phyloP scores from a whole-genome alignment of 2,329 filamentous ascomycete species.

The Colletotrichum falcatum region DNA sequence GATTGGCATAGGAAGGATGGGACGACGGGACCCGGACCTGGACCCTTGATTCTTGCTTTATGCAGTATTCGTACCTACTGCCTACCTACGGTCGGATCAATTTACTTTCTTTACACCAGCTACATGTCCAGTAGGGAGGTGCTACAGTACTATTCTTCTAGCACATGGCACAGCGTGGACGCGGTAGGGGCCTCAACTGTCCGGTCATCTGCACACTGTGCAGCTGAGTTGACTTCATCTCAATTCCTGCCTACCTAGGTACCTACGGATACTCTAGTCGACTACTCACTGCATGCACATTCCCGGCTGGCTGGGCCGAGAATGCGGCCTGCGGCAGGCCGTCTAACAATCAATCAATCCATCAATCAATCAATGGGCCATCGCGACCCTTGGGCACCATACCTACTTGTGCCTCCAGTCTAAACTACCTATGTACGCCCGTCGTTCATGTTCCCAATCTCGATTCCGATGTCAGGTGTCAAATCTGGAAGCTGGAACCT shows the following conservation, averaged over 20 bases:
- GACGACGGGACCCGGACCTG: conserved; percentile 29
- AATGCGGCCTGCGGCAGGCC: neutral
- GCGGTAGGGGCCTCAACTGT: neutral
- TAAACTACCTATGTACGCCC: too few species aligned
- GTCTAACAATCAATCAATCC: neutral
- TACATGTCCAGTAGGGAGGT: too few species aligned
- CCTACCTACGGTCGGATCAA: neutral
- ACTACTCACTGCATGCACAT: neutral
- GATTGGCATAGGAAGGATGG: conserved; percentile 21
- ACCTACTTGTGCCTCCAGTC: neutral
- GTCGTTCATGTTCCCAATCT: conserved; percentile 11
- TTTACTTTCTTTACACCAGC: neutral
- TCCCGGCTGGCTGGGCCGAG: neutral
- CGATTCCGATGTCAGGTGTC: conserved; percentile 25
- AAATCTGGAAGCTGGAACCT: conserved; percentile 25
- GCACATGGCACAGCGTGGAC: neutral
- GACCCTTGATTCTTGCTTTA: conserved; percentile 16
- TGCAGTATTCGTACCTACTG: too few species aligned
- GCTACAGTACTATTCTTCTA: neutral
- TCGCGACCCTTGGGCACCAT: neutral
- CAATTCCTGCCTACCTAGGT: too few species aligned
- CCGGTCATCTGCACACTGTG: neutral
- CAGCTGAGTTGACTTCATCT: neutral
- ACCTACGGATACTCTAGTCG: neutral
- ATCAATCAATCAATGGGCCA: neutral